Evolutionary conservation across 768 basidiomycete species (phyloP).

Genomic region (Lanmaoa pseudosensibilis): DNA sequence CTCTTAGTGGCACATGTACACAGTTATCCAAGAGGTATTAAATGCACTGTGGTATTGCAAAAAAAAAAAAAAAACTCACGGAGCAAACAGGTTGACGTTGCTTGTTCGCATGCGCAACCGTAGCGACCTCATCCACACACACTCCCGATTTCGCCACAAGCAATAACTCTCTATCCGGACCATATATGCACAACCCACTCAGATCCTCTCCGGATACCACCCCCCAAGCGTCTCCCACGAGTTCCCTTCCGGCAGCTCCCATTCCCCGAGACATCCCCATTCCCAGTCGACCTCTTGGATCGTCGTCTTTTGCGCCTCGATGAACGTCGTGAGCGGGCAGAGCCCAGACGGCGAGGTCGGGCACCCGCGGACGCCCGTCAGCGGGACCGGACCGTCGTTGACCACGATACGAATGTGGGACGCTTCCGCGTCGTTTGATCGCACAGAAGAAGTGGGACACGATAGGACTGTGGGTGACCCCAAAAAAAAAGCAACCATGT

Average conservation of each 20-base stretch:
- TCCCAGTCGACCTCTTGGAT: conserved; percentile 69
- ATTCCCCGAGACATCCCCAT: conserved; percentile 75
- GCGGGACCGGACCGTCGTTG: conserved; percentile 84
- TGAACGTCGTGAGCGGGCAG: conserved; percentile 73
- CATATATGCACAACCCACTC: background rate
- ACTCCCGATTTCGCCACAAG: no score
- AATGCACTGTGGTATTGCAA: no score
- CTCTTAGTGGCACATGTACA: no score
- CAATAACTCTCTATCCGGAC: no score
- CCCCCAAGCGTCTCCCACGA: conserved; percentile 60
- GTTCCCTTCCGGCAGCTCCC: conserved; percentile 64
- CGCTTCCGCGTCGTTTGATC: conserved; percentile 33
- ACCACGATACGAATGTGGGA: conserved; percentile 77
- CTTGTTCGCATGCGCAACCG: no score
- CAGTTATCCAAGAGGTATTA: no score
- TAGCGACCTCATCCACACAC: no score
- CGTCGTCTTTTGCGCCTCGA: conserved; percentile 64
- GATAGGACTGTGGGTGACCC: conserved; percentile 49
- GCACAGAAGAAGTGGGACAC: conserved; percentile 36
- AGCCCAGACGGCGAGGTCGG: conserved; percentile 59
- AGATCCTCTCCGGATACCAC: conserved; percentile 19
- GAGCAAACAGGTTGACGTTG: no score
- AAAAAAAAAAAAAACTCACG: no score
- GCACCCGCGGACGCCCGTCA: conserved; percentile 77
- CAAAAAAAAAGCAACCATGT: background rate